Conservation (phyloP, 176 grass and related monocot genomes). For the Oryza rufipogon region DNA sequence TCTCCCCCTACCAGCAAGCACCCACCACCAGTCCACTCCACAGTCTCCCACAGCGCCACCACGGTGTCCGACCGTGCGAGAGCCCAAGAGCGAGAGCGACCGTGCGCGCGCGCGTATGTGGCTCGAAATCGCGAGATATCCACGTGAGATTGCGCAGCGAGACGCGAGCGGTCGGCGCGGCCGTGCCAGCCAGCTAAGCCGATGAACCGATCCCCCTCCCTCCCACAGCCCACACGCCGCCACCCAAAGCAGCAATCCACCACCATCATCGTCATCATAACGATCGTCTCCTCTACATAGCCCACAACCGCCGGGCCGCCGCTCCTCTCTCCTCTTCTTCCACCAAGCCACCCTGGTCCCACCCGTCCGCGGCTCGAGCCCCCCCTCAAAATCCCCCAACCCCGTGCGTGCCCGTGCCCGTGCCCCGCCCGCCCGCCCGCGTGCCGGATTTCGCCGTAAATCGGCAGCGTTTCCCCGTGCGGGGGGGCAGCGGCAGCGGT, state of each 20-base stretch:
- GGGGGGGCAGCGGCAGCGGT: neutral
- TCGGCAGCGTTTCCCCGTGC: constrained; percentile 38
- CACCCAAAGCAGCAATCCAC: constrained; percentile 8
- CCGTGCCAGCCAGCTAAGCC: neutral
- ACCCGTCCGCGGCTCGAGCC: neutral
- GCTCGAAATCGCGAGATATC: constrained; percentile 37
- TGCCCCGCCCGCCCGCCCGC: constrained; percentile 6
- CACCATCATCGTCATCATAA: neutral
- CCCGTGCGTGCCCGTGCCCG: constrained; percentile 4
- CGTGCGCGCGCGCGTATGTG: neutral
- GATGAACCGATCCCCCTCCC: too few relatives aligned
- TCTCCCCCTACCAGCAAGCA: constrained; percentile 1
- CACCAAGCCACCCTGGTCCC: constrained; percentile 35
- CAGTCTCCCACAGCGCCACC: neutral
- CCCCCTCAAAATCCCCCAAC: constrained; percentile 43
- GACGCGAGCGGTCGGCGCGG: neutral
- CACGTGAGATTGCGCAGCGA: constrained; percentile 23
- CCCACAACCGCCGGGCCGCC: constrained; percentile 25
- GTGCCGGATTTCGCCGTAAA: constrained; percentile 47
- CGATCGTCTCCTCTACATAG: constrained; percentile 12
- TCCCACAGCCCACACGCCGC: neutral
- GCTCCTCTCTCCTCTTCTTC: constrained; percentile 7
- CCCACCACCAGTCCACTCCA: neutral
- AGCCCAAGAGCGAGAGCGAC: neutral
- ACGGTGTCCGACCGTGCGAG: constrained; percentile 7